phyloP scores from a whole-genome alignment of 2,329 filamentous ascomycete genomes.

The Cladosporium austrohemisphaericum region DNA sequence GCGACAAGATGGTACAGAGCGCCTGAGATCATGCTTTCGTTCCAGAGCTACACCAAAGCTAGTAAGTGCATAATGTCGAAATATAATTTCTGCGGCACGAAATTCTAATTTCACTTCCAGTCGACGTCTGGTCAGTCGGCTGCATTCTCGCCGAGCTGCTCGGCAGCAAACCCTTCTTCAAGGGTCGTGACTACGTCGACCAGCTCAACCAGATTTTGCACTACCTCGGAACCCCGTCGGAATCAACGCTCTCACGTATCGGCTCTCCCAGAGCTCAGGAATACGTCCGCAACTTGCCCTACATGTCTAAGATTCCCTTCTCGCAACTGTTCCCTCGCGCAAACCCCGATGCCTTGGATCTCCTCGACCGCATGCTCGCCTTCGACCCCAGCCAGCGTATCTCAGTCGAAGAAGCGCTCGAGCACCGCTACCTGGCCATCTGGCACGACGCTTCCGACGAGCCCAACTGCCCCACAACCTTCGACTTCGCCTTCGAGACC shows the following conservation, averaged over 20 bases:
- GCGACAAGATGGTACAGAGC: constrained; percentile 98
- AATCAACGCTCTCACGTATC: constrained; percentile 89
- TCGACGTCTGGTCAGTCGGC: constrained; percentile 98
- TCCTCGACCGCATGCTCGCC: constrained; percentile 94
- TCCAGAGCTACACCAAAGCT: constrained; percentile 99
- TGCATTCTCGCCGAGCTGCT: constrained; percentile 96
- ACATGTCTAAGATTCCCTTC: constrained; percentile 73
- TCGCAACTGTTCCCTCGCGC: constrained; percentile 84
- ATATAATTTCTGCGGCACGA: constrained; percentile 13
- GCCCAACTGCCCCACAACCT: constrained; percentile 85
- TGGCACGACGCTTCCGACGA: constrained; percentile 98
- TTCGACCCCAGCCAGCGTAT: constrained; percentile 94
- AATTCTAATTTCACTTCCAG: constrained; percentile 54
- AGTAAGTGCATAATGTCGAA: constrained; percentile 61
- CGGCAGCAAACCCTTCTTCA: constrained; percentile 96
- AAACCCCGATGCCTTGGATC: constrained; percentile 91
- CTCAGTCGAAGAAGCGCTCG: constrained; percentile 88
- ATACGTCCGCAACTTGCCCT: constrained; percentile 78
- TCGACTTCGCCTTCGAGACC: constrained; percentile 98
- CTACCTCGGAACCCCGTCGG: constrained; percentile 93
- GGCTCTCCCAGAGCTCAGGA: constrained; percentile 94
- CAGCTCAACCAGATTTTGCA: constrained; percentile 99
- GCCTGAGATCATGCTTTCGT: constrained; percentile 98
- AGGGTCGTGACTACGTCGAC: constrained; percentile 97
- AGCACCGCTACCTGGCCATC: constrained; percentile 94